Evolutionary conservation across 805 yeast species (phyloP), one percentile per base, ranked within the genome.

Genomic region (Kuraishia hungarica): DNA sequence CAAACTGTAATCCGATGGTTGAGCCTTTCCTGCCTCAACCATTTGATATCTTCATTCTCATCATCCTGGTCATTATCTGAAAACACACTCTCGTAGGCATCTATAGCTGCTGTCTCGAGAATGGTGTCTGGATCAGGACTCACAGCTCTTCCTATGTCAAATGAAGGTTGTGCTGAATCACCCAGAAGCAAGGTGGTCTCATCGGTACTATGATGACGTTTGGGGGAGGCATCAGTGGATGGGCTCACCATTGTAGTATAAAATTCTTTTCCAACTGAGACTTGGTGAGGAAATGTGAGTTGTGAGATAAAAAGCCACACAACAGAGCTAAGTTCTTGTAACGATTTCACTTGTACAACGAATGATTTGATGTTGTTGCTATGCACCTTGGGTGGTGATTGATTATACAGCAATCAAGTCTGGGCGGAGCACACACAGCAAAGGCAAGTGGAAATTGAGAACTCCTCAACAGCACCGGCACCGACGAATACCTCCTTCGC

Each of bases 1-100:
- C 89, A 84, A 20, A 73, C 72, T 28, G 80, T 54, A 3, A 70
- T 55, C 56, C 72, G 64, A 62, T 81, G 80, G 43, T 68, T 63
- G 6, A 62, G 39, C 49, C 84, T 69, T 56, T 76, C 78, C 57
- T 82, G 84, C n/a, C 80, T 64, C 22, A 79, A 65, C 80, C 83
- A 80, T 4, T 75, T 60, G 4, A 73, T 71, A 54, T 78, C 81
- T 53, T 76, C 80, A 53, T 72, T 73, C 15, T 67, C 67, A 20
- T 57, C 60, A 4, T 55, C 66, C 15, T 68, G 71, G 7, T 72
- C 76, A 2, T 66, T 69, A n/a, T 68, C 72, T 8, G 68, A 66
- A 50, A 72, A 60, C 5, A 71, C 62, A 2, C 78, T 73, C 43
- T 72, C 77, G 54, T 74, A 75, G 4, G 67, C 60, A 52, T 71